These are phyloP conservation scores for Erodium chrysanthum DNA, from an alignment of 441 rosid species.

Conservation along the genomic window DNA sequence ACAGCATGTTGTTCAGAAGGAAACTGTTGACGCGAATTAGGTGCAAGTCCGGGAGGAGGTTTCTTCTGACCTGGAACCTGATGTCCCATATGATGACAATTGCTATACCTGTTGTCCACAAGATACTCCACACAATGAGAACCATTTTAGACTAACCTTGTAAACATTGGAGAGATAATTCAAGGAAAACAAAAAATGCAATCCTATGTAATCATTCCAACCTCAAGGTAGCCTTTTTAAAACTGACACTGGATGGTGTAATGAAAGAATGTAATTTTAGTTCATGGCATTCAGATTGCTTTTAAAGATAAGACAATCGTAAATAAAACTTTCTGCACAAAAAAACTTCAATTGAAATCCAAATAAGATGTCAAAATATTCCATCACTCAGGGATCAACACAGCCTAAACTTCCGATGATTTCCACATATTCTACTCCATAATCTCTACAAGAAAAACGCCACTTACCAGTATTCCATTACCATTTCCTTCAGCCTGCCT, in stretches of 20 bases:
- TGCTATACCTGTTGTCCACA: constrained; percentile 43
- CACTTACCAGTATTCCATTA: constrained; percentile 64
- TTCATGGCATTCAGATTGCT: background rate
- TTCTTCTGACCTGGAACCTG: constrained; percentile 27
- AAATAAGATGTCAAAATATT: background rate
- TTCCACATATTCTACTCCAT: background rate
- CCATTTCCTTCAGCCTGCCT: constrained; percentile 51
- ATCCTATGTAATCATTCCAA: background rate
- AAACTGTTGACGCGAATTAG: constrained; percentile 21
- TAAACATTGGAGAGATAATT: background rate
- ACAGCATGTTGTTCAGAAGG: constrained; percentile 14
- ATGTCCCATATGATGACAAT: constrained; percentile 49
- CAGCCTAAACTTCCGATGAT: background rate
- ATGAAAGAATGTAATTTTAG: background rate
- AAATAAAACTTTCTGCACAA: background rate
- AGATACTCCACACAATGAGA: constrained; percentile 14
- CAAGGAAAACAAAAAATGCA: background rate
- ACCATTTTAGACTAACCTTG: constrained; percentile 8
- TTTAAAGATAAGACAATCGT: background rate
- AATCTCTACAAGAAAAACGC: background rate
- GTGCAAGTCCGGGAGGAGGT: constrained; percentile 22
- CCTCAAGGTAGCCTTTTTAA: background rate
- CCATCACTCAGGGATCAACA: background rate
- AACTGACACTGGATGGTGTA: background rate
- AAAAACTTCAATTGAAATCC: background rate